Conservation (phyloP, 805 yeast species). For the Wickerhamomyces alni region DNA sequence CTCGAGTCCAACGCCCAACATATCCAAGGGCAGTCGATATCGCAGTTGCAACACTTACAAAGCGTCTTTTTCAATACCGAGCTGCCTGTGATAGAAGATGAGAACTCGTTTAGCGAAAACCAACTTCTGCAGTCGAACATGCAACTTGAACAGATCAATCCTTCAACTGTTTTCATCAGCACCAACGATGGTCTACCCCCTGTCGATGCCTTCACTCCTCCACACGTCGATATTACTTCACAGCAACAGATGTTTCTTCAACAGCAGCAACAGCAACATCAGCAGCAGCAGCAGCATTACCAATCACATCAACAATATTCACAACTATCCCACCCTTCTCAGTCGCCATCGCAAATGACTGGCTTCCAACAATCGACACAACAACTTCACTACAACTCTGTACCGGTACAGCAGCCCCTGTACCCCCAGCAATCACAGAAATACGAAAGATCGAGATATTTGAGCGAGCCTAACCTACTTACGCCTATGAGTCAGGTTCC, state of each 20-base stretch:
- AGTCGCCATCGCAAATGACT: no score
- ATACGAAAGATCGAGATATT: slow-evolving; percentile 5
- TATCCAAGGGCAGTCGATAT: no score
- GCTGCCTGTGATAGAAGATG: neutral
- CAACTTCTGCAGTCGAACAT: neutral
- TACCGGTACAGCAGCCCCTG: neutral
- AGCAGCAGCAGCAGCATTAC: no score
- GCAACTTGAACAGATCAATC: neutral
- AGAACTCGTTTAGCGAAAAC: neutral
- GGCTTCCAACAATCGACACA: neutral
- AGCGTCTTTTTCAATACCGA: neutral
- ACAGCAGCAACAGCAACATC: neutral
- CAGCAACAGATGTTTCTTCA: no score
- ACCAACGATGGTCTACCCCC: slow-evolving; percentile 12
- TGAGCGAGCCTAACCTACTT: slow-evolving; percentile 12
- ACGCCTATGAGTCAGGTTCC: slow-evolving; percentile 1
- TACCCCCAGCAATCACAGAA: slow-evolving; percentile 4
- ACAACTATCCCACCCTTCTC: no score
- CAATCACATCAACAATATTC: no score
- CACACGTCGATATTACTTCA: slow-evolving; percentile 1
- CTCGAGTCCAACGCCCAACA: no score
- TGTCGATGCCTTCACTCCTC: slow-evolving; percentile 15
- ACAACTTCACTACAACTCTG: neutral
- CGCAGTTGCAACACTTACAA: neutral
- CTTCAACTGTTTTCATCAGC: neutral